Evolutionary conservation across 176 grass and related monocot genomes (phyloP).

Genomic region (Stipa capillata): DNA sequence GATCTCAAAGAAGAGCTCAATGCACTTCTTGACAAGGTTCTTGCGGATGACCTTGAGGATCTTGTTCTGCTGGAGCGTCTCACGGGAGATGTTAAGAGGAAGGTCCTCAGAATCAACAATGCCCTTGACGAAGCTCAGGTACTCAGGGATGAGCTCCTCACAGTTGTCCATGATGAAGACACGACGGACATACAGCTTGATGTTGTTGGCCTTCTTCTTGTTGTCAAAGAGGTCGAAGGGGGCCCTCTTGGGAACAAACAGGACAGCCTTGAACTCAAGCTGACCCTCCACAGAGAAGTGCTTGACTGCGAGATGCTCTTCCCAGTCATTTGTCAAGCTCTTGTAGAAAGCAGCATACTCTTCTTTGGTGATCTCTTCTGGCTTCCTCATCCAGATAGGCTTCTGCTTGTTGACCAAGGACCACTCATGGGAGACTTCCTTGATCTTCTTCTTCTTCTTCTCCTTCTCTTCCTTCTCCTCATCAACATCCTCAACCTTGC

Average conservation of each 20-base stretch:
- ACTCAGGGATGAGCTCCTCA: conserved; percentile 53
- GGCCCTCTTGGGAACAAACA: conserved; percentile 68
- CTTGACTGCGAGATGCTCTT: conserved; percentile 68
- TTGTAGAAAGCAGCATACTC: conserved; percentile 84
- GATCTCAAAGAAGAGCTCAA: conserved; percentile 63
- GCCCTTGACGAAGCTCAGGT: conserved; percentile 47
- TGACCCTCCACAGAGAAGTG: conserved; percentile 87
- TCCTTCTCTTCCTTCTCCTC: no score
- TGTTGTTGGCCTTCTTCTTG: conserved; percentile 72
- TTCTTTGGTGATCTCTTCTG: conserved; percentile 80
- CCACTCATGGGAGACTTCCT: no score
- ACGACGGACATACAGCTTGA: no score
- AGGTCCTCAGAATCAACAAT: conserved; percentile 65
- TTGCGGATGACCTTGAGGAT: conserved; percentile 56
- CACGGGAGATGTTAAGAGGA: conserved; percentile 50
- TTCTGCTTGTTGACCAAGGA: conserved; percentile 66
- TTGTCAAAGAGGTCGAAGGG: conserved; percentile 73
- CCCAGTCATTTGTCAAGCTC: conserved; percentile 85
- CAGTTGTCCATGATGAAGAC: conserved; percentile 71
- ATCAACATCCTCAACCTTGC: no score
- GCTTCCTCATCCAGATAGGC: conserved; percentile 78
- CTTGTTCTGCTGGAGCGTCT: conserved; percentile 60
- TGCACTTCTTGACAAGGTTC: conserved; percentile 61
- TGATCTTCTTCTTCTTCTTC: no score
- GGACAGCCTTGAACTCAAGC: conserved; percentile 72